A percentile compares a stretch with the other conserved stretches of the same genome.
These are phyloP conservation scores for Solanum raphanifolium DNA, from an alignment of 257 asterid genomes.

Conservation along the genomic window DNA sequence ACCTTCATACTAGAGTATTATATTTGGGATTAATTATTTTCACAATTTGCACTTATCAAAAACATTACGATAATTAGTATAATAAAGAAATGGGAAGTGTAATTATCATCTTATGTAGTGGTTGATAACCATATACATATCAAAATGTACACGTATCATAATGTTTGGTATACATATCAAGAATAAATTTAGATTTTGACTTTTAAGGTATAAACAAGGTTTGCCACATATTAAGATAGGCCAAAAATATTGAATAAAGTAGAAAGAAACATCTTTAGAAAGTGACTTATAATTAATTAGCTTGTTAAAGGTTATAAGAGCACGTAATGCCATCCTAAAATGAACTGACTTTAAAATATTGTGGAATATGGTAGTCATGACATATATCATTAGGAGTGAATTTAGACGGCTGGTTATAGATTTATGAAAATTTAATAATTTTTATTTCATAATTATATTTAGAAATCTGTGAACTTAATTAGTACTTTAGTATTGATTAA, in stretches of 20 bases:
- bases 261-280: background rate
- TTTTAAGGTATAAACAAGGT: background rate
- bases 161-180: background rate
- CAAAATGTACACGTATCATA: background rate
- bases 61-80: background rate
- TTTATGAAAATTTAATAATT: background rate
- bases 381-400: background rate
- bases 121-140: background rate
- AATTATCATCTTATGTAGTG: background rate
- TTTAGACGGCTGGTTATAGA: background rate
- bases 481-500: rapidly evolving
- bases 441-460: background rate
- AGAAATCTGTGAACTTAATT: background rate
- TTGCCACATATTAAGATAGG: background rate
- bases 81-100: background rate
- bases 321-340: background rate
- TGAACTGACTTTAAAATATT: background rate
- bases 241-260: background rate
- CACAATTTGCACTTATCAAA: background rate
- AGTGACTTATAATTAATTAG: background rate
- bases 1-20: background rate
- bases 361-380: background rate
- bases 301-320: background rate
- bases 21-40: background rate
- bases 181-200: background rate